Conservation (phyloP, 805 yeast species). For the Saitoella complicata region DNA sequence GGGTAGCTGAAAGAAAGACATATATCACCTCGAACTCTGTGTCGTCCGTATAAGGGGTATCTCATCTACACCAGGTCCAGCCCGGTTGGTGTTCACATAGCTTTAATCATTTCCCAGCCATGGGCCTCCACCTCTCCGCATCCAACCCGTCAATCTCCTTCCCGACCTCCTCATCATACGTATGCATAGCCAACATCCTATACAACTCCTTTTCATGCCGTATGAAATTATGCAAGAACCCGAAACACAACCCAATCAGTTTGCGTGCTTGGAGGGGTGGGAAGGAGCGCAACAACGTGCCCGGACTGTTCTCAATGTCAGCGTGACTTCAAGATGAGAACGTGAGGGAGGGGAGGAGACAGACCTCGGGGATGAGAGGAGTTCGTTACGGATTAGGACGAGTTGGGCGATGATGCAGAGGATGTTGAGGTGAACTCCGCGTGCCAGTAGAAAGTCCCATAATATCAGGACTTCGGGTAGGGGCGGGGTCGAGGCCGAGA, state of each 20-base stretch:
- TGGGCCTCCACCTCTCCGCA: not conserved
- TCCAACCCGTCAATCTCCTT: conserved; percentile 9
- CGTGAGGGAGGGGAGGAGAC: conserved; percentile 14
- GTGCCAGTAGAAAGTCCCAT: conserved; percentile 87
- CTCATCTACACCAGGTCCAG: not conserved
- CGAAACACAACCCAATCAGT: conserved; percentile 33
- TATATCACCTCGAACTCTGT: not conserved
- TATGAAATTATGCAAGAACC: too few species aligned
- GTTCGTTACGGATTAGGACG: conserved; percentile 44
- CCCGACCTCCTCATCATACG: conserved; percentile 31
- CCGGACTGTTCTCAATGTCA: conserved; percentile 30
- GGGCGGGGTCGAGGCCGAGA: conserved; percentile 82
- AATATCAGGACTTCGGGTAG: conserved; percentile 53
- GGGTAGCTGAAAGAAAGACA: not conserved
- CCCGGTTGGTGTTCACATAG: not conserved
- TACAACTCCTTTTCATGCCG: conserved; percentile 29
- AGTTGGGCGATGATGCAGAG: conserved; percentile 72
- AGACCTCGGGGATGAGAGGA: conserved; percentile 34
- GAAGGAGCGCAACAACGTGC: conserved; percentile 54
- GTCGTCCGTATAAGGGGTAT: not conserved
- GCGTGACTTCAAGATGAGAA: too few species aligned
- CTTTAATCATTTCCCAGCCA: not conserved
- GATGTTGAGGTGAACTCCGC: conserved; percentile 77
- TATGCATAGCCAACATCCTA: conserved; percentile 45
- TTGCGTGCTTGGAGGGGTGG: conserved; percentile 59